phyloP scores from a whole-genome alignment of 1,284 basidiomycete species.

The Sporisorium sorghi region DNA sequence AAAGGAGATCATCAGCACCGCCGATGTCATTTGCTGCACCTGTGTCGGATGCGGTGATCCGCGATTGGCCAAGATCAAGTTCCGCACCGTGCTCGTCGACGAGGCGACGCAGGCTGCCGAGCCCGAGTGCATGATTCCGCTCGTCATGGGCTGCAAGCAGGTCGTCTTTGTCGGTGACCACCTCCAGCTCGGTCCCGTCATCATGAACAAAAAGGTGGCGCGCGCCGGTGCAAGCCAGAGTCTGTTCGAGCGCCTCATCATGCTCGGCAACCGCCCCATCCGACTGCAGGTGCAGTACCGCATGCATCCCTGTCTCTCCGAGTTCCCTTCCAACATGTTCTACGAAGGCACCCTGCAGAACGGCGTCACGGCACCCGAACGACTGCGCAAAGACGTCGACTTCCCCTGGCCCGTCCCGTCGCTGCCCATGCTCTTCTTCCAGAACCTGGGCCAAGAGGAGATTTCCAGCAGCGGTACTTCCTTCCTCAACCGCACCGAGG shows the following conservation, averaged over 20 bases:
- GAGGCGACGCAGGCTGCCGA: constrained; percentile 99
- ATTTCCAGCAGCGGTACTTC: constrained; percentile 98
- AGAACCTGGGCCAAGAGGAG: constrained; percentile 98
- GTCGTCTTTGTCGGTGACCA: constrained; percentile 97
- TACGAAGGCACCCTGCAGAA: constrained; percentile 99
- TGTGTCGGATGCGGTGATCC: constrained; percentile 98
- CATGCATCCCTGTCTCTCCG: constrained; percentile 99
- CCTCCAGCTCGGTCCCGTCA: constrained; percentile 95
- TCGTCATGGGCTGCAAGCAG: constrained; percentile 97
- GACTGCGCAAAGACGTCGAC: constrained; percentile 95
- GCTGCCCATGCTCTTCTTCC: constrained; percentile 99
- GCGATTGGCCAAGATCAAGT: constrained; percentile 93
- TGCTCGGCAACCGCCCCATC: constrained; percentile 94
- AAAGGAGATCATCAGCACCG: constrained; percentile 92
- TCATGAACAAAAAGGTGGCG: constrained; percentile 99
- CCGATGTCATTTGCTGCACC: constrained; percentile 98
- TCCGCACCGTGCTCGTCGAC: constrained; percentile 97
- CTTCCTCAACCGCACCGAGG: constrained; percentile 98
- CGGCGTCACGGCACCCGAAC: constrained; percentile 97
- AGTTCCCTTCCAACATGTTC: constrained; percentile 99
- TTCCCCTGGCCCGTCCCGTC: constrained; percentile 99
- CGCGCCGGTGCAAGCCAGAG: constrained; percentile 96
- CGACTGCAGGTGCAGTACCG: constrained; percentile 99
- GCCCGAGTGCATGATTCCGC: constrained; percentile 99
- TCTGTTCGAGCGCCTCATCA: constrained; percentile 94